phyloP scores from a whole-genome alignment of 1,139 yeast species.

The Yarrowia galli region DNA sequence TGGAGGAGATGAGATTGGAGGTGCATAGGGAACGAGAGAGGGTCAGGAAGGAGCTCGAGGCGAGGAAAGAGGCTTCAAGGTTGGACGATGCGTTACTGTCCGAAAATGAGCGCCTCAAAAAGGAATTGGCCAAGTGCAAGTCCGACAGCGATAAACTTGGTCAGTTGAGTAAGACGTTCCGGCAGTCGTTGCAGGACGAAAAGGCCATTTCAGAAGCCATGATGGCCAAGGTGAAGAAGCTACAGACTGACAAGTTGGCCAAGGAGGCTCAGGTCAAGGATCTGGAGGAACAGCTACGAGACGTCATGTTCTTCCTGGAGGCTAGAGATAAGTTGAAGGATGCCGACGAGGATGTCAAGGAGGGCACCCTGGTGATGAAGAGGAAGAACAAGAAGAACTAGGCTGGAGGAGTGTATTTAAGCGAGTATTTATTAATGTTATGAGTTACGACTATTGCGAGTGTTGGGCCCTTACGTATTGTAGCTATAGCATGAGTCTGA shows the following conservation, averaged over 20 bases:
- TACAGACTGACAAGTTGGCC: slow-evolving; percentile 54
- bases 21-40: slow-evolving; percentile 41
- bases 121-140: slow-evolving; percentile 48
- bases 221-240: slow-evolving; percentile 61
- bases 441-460: not conserved
- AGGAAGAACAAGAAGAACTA: slow-evolving; percentile 13
- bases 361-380: slow-evolving; percentile 65
- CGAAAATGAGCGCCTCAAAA: slow-evolving; percentile 44
- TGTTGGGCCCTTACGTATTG: no score
- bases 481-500: no score
- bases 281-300: slow-evolving; percentile 73
- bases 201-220: slow-evolving; percentile 64
- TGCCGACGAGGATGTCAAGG: slow-evolving; percentile 70
- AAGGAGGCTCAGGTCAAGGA: slow-evolving; percentile 54
- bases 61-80: slow-evolving; percentile 9
- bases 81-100: not conserved
- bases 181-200: slow-evolving; percentile 56
- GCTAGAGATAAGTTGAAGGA: slow-evolving; percentile 73
- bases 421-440: not conserved
- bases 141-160: slow-evolving; percentile 49
- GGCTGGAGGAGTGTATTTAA: not conserved
- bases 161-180: slow-evolving; percentile 46
- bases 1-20: slow-evolving; percentile 43
- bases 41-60: slow-evolving; percentile 9
- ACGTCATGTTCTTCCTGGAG: slow-evolving; percentile 82